Evolutionary conservation across 768 basidiomycete species (phyloP).

Genomic region (Strobilomyces dryophilus): DNA sequence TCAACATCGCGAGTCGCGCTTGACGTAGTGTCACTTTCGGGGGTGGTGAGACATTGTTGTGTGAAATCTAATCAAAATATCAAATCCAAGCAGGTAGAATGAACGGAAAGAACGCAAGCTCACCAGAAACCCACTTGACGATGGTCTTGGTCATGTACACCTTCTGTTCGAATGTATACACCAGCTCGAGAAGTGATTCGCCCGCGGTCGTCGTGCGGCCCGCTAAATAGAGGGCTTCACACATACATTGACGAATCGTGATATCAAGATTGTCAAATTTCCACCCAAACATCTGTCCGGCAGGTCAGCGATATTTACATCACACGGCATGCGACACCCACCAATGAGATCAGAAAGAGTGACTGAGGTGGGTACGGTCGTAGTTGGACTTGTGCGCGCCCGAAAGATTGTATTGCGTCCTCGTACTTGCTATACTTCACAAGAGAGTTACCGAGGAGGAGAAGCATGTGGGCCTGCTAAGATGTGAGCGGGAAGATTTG

Average conservation of each 20-base stretch:
- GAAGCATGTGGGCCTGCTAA: neutral
- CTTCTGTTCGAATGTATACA: neutral
- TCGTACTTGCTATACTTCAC: neutral
- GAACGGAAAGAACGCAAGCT: neutral
- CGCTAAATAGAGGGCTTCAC: neutral
- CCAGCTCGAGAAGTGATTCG: neutral
- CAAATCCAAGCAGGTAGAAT: neutral
- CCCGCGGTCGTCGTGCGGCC: too few relatives aligned
- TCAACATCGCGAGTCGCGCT: neutral
- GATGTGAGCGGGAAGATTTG: neutral
- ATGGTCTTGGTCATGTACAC: neutral
- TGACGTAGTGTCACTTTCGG: neutral
- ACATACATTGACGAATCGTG: neutral
- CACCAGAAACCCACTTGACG: neutral
- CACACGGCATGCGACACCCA: neutral
- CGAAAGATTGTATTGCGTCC: neutral
- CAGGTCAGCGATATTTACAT: too few relatives aligned
- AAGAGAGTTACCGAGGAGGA: too few relatives aligned
- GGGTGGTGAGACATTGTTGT: neutral
- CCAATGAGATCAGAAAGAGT: neutral
- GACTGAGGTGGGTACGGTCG: neutral
- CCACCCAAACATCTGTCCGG: too few relatives aligned
- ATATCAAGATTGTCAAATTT: too few relatives aligned
- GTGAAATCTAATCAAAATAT: neutral
- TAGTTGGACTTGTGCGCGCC: neutral